Evolutionary conservation across 768 basidiomycete species (phyloP), one percentile per base, ranked within the genome.

Genomic region (Tephrocybe sp.): DNA sequence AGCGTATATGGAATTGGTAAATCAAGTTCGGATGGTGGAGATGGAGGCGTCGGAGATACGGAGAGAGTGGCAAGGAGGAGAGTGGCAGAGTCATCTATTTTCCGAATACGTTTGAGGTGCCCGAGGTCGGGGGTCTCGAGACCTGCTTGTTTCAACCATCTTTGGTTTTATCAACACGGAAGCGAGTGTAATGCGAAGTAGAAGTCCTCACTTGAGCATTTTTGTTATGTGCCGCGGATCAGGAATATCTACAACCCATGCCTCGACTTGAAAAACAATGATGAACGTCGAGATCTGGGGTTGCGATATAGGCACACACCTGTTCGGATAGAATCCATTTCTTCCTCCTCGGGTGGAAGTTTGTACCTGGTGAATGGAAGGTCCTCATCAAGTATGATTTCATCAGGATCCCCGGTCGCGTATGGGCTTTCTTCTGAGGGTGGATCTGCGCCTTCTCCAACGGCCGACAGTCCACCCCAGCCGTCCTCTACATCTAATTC

Each of bases 61-160:
- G 62, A 65, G 36, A 91, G 67, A n/a, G 72, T 68, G 43, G 64
- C 67, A 28, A 92, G 67, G n/a, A 90, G 77, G 49, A 89, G 75
- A 0, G 80, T 82, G 19, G 70, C 74, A 12, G 60, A 69, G 19
- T 65, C 56, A 5, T 62, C 69, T 47, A 71, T 68, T 61, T 83
- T 87, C 44, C 87, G 80, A 47, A 92, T 76, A 39, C 89, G 84
- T 66, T 90, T 92, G 53, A 92, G 79, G 60, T 92, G 90, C 0
- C 82, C 74, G 9, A 92, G 69, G 9, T 82, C 70, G 26, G 80
- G 74, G 1, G 71, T 75, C 45, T 90, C 87, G 18, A 89, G 69
- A 15, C 76, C 78, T 16, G 71, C 69, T 57, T 75, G 75, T 57
- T 84, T 86, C 4, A 90, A 66, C 87, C 87, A 92, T 67, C 89